These are phyloP conservation scores for Voacanga thouarsii DNA, from an alignment of 257 asterid genomes.

Conservation along the genomic window DNA sequence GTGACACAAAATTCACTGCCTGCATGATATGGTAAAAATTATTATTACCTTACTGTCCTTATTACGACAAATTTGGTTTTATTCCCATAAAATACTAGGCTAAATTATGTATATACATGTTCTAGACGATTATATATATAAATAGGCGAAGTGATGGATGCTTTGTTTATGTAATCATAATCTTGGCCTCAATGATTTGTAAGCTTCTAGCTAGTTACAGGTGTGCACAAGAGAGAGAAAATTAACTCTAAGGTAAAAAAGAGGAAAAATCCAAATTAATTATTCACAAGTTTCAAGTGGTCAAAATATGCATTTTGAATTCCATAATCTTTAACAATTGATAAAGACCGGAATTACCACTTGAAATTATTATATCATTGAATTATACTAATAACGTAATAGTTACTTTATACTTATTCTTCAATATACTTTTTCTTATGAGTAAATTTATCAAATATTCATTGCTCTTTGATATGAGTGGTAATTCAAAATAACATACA, in stretches of 20 bases:
- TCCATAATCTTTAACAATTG: too few species aligned
- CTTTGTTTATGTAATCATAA: conserved; percentile 15
- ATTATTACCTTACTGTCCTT: conserved; percentile 2
- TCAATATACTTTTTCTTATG: too few species aligned
- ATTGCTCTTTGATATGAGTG: too few species aligned
- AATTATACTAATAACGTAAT: too few species aligned
- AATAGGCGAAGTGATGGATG: not conserved
- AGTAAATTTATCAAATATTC: too few species aligned
- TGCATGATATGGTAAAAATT: not conserved
- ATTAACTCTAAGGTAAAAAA: not conserved
- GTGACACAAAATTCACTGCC: not conserved
- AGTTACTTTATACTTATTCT: too few species aligned
- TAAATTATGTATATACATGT: not conserved
- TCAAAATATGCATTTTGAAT: too few species aligned
- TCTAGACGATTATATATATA: not conserved
- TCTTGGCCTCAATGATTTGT: conserved; percentile 21
- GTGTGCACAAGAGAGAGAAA: not conserved
- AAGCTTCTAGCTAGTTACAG: conserved; percentile 3
- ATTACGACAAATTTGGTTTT: not conserved
- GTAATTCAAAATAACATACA: too few species aligned
- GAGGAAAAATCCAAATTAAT: not conserved
- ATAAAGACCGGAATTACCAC: too few species aligned
- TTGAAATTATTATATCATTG: too few species aligned
- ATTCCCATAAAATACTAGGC: not conserved
- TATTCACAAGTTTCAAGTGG: not conserved